A percentile compares a stretch with the other conserved stretches of the same genome.
Evolutionary conservation across 2,329 filamentous ascomycete species (phyloP).

Genomic region (Drechslerella coelobrocha): DNA sequence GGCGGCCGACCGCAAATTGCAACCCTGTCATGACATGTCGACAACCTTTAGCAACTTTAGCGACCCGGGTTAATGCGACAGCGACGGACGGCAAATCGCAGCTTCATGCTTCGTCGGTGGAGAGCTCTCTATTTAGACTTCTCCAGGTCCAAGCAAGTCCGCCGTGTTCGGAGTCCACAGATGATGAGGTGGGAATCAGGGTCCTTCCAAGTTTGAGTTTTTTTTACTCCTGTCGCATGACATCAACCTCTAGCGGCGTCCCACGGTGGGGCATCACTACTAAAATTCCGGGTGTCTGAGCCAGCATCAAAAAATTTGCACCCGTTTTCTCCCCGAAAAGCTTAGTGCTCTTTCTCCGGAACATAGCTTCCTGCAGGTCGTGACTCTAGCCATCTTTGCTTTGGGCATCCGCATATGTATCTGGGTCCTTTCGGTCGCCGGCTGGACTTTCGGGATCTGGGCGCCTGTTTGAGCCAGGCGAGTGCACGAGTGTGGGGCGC

Average conservation of each 20-base stretch:
- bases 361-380: too few species aligned
- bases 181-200: neutral
- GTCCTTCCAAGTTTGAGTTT: neutral
- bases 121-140: neutral
- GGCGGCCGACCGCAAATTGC: neutral
- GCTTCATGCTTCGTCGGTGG: neutral
- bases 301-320: neutral
- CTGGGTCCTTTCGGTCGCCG: slow-evolving; percentile 3
- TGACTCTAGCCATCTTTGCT: too few species aligned
- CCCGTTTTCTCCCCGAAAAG: neutral
- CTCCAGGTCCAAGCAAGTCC: neutral
- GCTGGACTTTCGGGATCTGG: slow-evolving; percentile 28
- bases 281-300: neutral
- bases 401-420: slow-evolving; percentile 1
- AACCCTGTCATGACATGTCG: neutral
- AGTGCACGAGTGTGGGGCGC: neutral
- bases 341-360: too few species aligned
- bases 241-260: neutral
- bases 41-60: too few species aligned
- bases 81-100: neutral
- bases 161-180: neutral
- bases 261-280: too few species aligned
- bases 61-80: too few species aligned
- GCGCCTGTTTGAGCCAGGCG: neutral
- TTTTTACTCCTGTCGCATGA: neutral